Evolutionary conservation across 179 eudicot genomes (phyloP), one percentile per base, ranked within the genome.

Genomic region (Kewa caespitosa): DNA sequence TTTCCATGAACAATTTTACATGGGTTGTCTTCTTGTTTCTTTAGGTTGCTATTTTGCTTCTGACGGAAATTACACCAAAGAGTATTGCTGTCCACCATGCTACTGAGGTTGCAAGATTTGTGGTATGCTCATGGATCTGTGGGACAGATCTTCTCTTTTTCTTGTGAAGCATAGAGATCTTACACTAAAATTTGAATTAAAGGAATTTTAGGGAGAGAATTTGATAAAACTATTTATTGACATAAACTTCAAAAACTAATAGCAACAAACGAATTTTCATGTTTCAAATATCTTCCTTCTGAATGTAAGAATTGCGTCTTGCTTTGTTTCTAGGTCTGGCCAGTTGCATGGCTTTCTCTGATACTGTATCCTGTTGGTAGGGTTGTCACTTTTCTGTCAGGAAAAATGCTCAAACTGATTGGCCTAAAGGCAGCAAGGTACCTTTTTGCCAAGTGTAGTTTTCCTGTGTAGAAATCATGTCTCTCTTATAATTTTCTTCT

Each of bases 11-110:
- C 8, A 10, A 25, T 67, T 30, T 54, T 39, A 15, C 23, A 41
- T 67, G 34, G 31, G 30, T 69, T 46, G 17, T 30, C 30, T 68
- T 61, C 72, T 78, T 48, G 18, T 46, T 84, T 69, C 65, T 73
- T 43, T 83, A 90, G 91, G 93, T 90, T 72, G 89, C 84, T 59
- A 62, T 90, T 79, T 82, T 90, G 85, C 93, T 90, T 20, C 91
- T 90, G 59, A 90, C 94, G 61, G 94, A 90, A 84, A 90, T 90
- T 69, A 90, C 94, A 71, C 94, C 94, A 59, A 88, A 90, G 85
- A 90, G 94, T 81, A 82, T 90, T 34, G 94, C 94, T 63, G 94
- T 90, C 79, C 90, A 90, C 77, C 83, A 90, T 79, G 90, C 91
- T 31, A 86, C 94, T 38, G 90, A 88, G 71, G 91, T 90, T 72